Evolutionary conservation across 257 asterid species (phyloP).

Genomic region (Solanum dulcamara): DNA sequence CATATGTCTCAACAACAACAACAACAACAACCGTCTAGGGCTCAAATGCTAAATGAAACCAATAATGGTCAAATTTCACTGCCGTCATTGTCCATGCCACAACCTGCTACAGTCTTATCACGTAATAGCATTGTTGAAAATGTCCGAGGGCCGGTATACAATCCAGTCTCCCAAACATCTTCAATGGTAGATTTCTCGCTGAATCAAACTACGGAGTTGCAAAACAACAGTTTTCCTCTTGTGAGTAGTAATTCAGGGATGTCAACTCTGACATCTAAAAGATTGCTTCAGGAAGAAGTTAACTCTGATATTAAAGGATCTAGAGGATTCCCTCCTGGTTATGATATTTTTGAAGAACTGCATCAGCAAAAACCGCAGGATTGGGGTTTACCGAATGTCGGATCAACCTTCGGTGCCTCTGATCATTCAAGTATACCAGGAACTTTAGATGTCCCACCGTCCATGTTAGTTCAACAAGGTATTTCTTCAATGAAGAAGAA

Average conservation of each 20-base stretch:
- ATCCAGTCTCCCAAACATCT: conserved; percentile 31
- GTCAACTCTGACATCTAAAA: conserved; percentile 18
- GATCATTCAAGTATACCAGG: conserved; percentile 27
- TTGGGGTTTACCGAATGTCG: conserved; percentile 41
- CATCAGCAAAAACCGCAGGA: conserved; percentile 41
- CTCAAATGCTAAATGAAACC: conserved; percentile 32
- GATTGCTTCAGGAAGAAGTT: conserved; percentile 14
- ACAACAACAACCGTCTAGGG: conserved; percentile 35
- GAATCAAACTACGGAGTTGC: conserved; percentile 24
- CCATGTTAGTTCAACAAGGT: conserved; percentile 33
- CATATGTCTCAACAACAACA: conserved; percentile 51
- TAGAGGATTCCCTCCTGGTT: conserved; percentile 30
- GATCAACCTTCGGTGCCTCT: conserved; percentile 23
- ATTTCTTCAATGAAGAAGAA: conserved; percentile 28
- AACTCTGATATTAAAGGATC: conserved; percentile 27
- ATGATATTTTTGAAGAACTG: conserved; percentile 27
- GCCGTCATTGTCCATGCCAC: conserved; percentile 27
- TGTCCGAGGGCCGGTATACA: conserved; percentile 20
- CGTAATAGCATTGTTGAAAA: conserved; percentile 24
- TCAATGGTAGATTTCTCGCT: conserved; percentile 41
- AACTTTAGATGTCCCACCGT: conserved; percentile 19
- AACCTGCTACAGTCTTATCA: conserved; percentile 23
- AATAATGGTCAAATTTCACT: conserved; percentile 21
- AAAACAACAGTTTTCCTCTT: conserved; percentile 23
- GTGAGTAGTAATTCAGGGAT: conserved; percentile 23